Conservation (phyloP, 2,329 filamentous ascomycete genomes). For the Tolypocladium ophioglossoides region DNA sequence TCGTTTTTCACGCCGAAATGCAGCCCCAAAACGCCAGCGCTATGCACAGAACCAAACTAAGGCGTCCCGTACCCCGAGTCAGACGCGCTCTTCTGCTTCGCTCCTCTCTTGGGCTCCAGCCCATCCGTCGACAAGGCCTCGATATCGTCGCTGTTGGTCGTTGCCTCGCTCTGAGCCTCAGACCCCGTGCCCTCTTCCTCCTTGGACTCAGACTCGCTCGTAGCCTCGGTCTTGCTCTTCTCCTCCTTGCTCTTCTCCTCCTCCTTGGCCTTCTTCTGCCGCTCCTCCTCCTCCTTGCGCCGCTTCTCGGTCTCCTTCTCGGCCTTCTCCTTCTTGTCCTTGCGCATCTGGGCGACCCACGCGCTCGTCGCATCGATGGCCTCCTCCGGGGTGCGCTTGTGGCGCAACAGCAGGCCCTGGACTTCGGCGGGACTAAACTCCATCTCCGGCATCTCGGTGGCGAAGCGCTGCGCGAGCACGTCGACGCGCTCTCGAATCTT, state of each 20-base stretch:
- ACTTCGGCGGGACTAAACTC: constrained; percentile 52
- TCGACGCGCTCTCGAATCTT: constrained; percentile 30
- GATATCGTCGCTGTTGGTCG: neutral
- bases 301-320: constrained; percentile 16
- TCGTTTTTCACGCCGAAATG: too few species aligned
- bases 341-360: constrained; percentile 39
- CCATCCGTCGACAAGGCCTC: neutral
- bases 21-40: neutral
- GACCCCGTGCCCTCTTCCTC: neutral
- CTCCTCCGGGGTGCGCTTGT: constrained; percentile 40
- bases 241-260: too few species aligned
- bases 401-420: constrained; percentile 45
- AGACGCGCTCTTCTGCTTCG: constrained; percentile 15
- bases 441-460: constrained; percentile 36
- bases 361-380: constrained; percentile 35
- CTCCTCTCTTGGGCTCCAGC: neutral
- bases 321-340: constrained; percentile 34
- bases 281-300: constrained; percentile 11
- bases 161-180: neutral
- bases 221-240: neutral
- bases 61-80: constrained; percentile 23
- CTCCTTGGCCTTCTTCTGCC: constrained; percentile 9
- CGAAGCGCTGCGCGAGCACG: constrained; percentile 36
- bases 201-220: neutral
- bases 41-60: constrained; percentile 4